These are phyloP conservation scores for Solanum habrochaites DNA, from an alignment of 257 asterid genomes.

Conservation along the genomic window DNA sequence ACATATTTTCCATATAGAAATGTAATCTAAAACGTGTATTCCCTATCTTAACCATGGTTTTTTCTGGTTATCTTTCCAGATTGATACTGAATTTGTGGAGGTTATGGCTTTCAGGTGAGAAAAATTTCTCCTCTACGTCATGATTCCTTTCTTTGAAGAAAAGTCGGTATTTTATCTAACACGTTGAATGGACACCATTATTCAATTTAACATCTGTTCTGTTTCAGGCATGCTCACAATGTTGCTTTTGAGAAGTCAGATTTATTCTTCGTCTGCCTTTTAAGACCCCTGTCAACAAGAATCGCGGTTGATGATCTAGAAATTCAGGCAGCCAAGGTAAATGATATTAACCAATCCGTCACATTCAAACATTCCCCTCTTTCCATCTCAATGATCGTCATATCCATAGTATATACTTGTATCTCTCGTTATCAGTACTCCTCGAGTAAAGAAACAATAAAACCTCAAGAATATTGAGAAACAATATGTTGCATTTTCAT, in stretches of 20 bases:
- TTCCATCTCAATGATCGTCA: background rate
- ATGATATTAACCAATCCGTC: background rate
- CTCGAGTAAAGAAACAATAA: background rate
- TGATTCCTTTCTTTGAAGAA: background rate
- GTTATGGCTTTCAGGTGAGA: constrained; percentile 81
- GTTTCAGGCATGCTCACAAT: constrained; percentile 61
- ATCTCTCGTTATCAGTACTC: constrained; percentile 16
- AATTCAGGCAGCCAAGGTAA: constrained; percentile 79
- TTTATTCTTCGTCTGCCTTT: constrained; percentile 72
- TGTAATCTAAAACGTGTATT: background rate
- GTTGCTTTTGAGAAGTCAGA: constrained; percentile 79
- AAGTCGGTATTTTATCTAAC: background rate
- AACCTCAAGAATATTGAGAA: background rate
- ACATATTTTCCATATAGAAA: background rate
- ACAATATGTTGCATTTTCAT: background rate
- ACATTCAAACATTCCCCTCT: background rate
- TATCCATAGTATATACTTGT: background rate
- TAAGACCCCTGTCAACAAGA: constrained; percentile 45
- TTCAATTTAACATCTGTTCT: background rate
- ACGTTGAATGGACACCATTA: background rate
- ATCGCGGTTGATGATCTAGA: constrained; percentile 64
- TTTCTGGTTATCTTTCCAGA: constrained; percentile 23
- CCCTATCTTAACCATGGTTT: background rate
- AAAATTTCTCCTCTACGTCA: background rate
- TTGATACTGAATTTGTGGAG: constrained; percentile 72